Evolutionary conservation across 2,329 filamentous ascomycete genomes (phyloP).

Genomic region (Calonectria naviculata): DNA sequence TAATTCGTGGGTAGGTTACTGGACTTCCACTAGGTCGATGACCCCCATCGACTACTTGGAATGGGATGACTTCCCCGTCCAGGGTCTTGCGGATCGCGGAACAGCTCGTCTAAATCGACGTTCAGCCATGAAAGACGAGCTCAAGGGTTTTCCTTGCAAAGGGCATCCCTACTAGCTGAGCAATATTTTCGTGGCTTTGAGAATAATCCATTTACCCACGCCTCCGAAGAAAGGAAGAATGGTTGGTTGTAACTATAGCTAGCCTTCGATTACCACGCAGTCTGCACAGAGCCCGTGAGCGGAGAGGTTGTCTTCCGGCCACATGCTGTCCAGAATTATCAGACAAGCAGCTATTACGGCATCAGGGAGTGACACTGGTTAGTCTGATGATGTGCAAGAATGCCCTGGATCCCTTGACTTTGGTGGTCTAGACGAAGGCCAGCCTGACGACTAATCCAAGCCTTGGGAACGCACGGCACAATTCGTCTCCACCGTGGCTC

Average conservation of each 20-base stretch:
- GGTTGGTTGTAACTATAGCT: constrained; percentile 14
- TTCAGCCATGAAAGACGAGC: background rate
- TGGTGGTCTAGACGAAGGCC: background rate
- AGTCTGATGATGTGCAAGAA: background rate
- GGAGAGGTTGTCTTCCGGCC: background rate
- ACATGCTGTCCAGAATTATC: constrained; percentile 8
- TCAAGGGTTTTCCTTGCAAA: background rate
- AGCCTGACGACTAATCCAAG: background rate
- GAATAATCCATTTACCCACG: background rate
- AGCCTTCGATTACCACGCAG: constrained; percentile 21
- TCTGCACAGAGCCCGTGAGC: background rate
- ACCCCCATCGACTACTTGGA: constrained; percentile 4
- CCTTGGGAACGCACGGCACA: background rate
- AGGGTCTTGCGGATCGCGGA: background rate
- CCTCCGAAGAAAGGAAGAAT: background rate
- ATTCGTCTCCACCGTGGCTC: background rate
- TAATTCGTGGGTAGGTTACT: constrained; percentile 3
- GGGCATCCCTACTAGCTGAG: constrained; percentile 8
- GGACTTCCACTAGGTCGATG: background rate
- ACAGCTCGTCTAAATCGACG: background rate
- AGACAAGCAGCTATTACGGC: background rate
- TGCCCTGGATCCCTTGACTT: background rate
- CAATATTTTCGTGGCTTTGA: background rate
- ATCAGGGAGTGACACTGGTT: background rate
- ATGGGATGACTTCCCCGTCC: background rate